Evolutionary conservation across 345 rosid species (phyloP).

Genomic region (Conringia planisiliqua): DNA sequence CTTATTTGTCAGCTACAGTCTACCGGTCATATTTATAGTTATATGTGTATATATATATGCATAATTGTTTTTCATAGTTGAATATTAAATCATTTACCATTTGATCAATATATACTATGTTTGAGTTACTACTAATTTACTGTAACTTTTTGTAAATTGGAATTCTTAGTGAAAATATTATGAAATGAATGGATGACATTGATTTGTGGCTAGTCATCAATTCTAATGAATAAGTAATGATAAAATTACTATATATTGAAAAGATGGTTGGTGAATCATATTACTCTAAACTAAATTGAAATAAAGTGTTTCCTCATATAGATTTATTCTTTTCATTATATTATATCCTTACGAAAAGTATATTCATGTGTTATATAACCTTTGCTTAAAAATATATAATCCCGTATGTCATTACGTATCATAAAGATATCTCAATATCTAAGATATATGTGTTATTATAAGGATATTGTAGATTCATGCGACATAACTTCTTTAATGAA

Average conservation of each 20-base stretch:
- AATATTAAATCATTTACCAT: neutral
- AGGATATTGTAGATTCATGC: neutral
- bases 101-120: neutral
- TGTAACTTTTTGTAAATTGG: neutral
- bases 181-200: slow-evolving; percentile 1
- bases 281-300: neutral
- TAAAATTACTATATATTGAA: neutral
- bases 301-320: neutral
- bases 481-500: neutral
- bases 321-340: neutral
- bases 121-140: neutral
- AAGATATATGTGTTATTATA: neutral
- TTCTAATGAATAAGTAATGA: neutral
- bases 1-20: neutral
- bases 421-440: neutral
- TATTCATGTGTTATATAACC: too few species aligned
- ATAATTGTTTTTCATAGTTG: neutral
- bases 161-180: neutral
- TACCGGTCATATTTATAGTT: neutral
- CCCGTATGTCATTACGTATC: neutral
- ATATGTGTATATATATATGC: neutral
- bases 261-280: neutral
- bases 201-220: neutral
- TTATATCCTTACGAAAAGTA: too few species aligned
- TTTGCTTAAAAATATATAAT: neutral